Evolutionary conservation across 371 early-diverging fungal species (phyloP).

Genomic region (Apophysomyces elegans): DNA sequence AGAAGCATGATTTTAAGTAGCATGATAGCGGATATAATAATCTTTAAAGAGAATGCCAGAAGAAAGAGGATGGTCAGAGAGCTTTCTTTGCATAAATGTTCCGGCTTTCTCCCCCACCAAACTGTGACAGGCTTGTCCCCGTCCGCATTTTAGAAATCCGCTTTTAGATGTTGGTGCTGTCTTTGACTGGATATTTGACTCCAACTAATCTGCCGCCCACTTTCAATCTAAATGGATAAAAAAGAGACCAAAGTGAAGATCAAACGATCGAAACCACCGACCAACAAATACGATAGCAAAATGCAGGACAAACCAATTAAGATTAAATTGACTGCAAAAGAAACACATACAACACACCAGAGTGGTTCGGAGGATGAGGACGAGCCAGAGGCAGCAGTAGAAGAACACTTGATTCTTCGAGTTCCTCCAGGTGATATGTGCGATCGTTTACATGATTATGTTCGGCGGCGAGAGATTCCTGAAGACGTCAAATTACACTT

Average conservation of each 20-base stretch:
- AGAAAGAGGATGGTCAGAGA: too few species aligned
- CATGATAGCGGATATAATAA: too few species aligned
- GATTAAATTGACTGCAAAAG: constrained; percentile 39
- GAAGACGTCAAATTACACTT: constrained; percentile 69
- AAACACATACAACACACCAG: constrained; percentile 9
- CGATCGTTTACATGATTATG: constrained; percentile 67
- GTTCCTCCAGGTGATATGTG: constrained; percentile 69
- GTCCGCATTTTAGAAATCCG: too few species aligned
- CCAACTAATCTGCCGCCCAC: not conserved
- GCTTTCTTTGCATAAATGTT: too few species aligned
- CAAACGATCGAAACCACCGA: constrained; percentile 9
- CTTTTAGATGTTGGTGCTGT: too few species aligned
- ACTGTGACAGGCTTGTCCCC: too few species aligned
- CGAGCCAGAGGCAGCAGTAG: constrained; percentile 66
- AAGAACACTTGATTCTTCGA: constrained; percentile 85
- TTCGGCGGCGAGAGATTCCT: constrained; percentile 69
- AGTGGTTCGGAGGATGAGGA: constrained; percentile 61
- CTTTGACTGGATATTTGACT: too few species aligned
- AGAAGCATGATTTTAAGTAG: too few species aligned
- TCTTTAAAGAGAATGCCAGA: too few species aligned
- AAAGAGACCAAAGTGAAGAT: constrained; percentile 19
- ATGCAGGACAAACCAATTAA: constrained; percentile 35
- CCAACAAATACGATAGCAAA: not conserved
- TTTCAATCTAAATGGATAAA: constrained; percentile 6
- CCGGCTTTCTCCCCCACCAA: too few species aligned